A percentile compares a stretch with the other conserved stretches of the same genome.
Evolutionary conservation across 2,329 filamentous ascomycete species (phyloP).

Genomic region (Colletotrichum tabaci): DNA sequence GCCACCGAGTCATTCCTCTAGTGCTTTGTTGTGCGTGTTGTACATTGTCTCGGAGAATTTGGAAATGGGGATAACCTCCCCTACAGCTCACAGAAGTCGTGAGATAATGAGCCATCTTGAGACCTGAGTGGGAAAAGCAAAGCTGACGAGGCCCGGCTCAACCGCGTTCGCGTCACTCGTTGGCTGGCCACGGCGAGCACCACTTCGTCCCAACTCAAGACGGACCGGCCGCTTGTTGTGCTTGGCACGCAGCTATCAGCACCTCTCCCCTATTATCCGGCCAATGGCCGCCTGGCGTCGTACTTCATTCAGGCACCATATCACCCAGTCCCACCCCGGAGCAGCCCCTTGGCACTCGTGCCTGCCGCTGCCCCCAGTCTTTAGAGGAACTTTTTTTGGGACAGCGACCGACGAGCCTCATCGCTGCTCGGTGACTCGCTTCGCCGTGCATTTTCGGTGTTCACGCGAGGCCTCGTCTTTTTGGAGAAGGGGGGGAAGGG

Average conservation of each 20-base stretch:
- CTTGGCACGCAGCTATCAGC: constrained; percentile 33
- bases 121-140: not conserved
- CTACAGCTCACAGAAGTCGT: no score
- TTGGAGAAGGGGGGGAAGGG: not conserved
- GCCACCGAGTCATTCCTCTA: not conserved
- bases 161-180: not conserved
- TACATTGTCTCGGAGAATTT: not conserved
- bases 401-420: constrained; percentile 21
- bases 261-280: not conserved
- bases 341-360: constrained; percentile 21
- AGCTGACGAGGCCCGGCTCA: not conserved
- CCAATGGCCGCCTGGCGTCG: constrained; percentile 15
- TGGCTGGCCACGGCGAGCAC: not conserved
- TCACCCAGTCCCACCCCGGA: not conserved
- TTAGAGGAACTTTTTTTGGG: constrained; percentile 3
- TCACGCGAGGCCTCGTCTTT: no score
- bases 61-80: no score
- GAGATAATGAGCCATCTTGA: not conserved
- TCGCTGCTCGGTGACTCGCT: not conserved
- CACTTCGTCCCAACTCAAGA: constrained; percentile 4
- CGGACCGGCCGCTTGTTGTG: constrained; percentile 13
- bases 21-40: not conserved
- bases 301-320: constrained; percentile 19
- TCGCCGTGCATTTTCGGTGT: not conserved
- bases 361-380: not conserved